A percentile compares a stretch with the other conserved stretches of the same genome.
Evolutionary conservation across 2,329 filamentous ascomycete species (phyloP).

Genomic region (Zymoseptoria pseudotritici): DNA sequence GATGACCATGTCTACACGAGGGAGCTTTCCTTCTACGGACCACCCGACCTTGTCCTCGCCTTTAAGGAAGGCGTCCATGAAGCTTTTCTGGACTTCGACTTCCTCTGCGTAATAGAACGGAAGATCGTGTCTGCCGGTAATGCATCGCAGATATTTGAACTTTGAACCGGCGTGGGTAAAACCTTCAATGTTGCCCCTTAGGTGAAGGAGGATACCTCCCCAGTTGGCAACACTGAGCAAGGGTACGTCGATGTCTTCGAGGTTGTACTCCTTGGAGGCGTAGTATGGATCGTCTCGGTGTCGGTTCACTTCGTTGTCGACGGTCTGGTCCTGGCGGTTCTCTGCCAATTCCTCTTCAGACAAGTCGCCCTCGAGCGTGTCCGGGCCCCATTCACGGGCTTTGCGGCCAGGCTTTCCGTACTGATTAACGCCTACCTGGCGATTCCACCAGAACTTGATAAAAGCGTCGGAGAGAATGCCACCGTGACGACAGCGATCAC

Average conservation of each 20-base stretch:
- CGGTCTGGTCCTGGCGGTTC: slow-evolving; percentile 37
- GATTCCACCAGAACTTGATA: slow-evolving; percentile 60
- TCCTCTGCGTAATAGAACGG: slow-evolving; percentile 66
- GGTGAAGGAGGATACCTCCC: slow-evolving; percentile 62
- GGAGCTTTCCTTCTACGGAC: slow-evolving; percentile 49
- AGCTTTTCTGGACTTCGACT: slow-evolving; percentile 59
- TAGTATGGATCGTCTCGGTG: slow-evolving; percentile 61
- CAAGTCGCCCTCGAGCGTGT: slow-evolving; percentile 53
- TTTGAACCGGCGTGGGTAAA: slow-evolving; percentile 57
- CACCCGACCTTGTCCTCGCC: slow-evolving; percentile 56
- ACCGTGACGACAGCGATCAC: slow-evolving; percentile 41
- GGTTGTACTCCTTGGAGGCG: slow-evolving; percentile 56
- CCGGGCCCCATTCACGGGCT: slow-evolving; percentile 45
- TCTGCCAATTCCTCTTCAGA: slow-evolving; percentile 43
- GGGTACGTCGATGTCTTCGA: slow-evolving; percentile 62
- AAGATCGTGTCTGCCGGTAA: slow-evolving; percentile 62
- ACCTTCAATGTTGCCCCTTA: slow-evolving; percentile 62
- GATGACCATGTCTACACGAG: slow-evolving; percentile 54
- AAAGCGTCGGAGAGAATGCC: slow-evolving; percentile 32
- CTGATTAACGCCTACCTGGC: slow-evolving; percentile 60
- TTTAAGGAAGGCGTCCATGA: slow-evolving; percentile 65
- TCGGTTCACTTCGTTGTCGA: slow-evolving; percentile 42
- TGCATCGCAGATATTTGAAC: slow-evolving; percentile 62
- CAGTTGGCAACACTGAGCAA: slow-evolving; percentile 62
- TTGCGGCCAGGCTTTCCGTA: slow-evolving; percentile 48